Conservation (phyloP, 768 basidiomycete genomes). For the Tylopilus sp. region DNA sequence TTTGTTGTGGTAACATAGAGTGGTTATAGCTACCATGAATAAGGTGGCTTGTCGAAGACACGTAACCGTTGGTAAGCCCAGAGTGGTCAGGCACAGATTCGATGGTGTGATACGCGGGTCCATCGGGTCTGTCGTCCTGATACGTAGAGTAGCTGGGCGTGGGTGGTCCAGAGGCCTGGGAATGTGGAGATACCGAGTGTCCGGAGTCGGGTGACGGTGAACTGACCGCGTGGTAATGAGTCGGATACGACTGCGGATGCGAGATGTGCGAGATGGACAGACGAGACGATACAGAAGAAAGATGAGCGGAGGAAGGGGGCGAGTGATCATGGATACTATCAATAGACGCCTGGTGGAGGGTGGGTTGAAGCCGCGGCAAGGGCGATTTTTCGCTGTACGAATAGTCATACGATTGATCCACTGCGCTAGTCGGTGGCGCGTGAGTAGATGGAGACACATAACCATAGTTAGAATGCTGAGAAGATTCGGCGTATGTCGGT, state of each 20-base stretch:
- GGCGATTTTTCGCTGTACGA: slow-evolving; percentile 31
- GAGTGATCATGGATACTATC: slow-evolving; percentile 29
- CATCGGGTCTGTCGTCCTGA: slow-evolving; percentile 41
- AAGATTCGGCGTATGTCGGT: slow-evolving; percentile 29
- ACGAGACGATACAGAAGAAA: slow-evolving; percentile 44
- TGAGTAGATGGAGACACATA: slow-evolving; percentile 28
- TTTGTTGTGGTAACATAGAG: slow-evolving; percentile 20
- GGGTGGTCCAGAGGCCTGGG: slow-evolving; percentile 30
- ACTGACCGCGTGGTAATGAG: slow-evolving; percentile 33
- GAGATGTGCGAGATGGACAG: slow-evolving; percentile 61
- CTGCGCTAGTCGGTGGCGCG: slow-evolving; percentile 16
- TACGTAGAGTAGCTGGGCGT: slow-evolving; percentile 42
- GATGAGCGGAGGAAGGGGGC: slow-evolving; percentile 30
- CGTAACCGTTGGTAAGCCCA: slow-evolving; percentile 30
- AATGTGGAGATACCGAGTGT: slow-evolving; percentile 42
- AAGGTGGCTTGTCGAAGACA: slow-evolving; percentile 29
- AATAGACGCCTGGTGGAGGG: slow-evolving; percentile 27
- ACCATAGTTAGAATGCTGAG: slow-evolving; percentile 31
- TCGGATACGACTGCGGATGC: slow-evolving; percentile 46
- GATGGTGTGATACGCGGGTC: slow-evolving; percentile 37
- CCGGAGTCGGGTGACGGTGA: slow-evolving; percentile 52
- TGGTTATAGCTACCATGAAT: slow-evolving; percentile 25
- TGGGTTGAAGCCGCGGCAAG: slow-evolving; percentile 30
- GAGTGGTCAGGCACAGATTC: slow-evolving; percentile 32
- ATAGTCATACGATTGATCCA: slow-evolving; percentile 30